Base-by-base conservation (phyloP, 2,329 filamentous ascomycete species). In the Xylariaceae sp. region DNA sequence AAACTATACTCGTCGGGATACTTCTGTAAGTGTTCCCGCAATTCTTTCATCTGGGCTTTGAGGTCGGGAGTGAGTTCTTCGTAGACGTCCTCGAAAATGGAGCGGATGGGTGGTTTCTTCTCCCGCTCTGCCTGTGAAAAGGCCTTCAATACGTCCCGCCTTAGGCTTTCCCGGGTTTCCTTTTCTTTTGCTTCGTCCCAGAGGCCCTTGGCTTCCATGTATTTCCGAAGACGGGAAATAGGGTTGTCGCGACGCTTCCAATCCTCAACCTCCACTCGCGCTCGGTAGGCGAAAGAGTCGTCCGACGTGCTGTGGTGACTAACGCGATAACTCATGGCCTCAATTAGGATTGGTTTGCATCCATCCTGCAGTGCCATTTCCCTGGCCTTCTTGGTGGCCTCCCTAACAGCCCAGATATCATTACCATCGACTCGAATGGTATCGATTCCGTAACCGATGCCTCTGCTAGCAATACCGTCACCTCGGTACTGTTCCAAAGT, bases 301-400 rank as follows among this genome's bases (percentile, higher is more conserved):
- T 99, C 94, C 0, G 88, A 94, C 0, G 94, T 99, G 71, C 90
- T 96, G 74, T 99, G 94, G 69, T 99, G 91, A 6, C 89, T 92
- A 41, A 97, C 92, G n/a, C 94, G 90, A 73, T 99, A 99, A 21
- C 89, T 92, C 89, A 99, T 95, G 52, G 91, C 91, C 73, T 99
- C 94, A 39, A 99, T 87, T 7, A 99, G 76, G 0, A 99, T 81
- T 0, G 90, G 91, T 58, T 81, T 84, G 3, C 89, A 88, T n/a
- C 89, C 89, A 41, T 89, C 84, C 52, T 87, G 76, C 2, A 97
- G 78, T 0, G 92, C 92, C 66, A 92, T 82, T 46, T 82, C 79
- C 1, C 92, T 81, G 0, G 94, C 94, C 68, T 82, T 81, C 65
- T 83, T 83, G 21, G 88, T 94, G 0, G 84, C 90, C 71, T 91